phyloP scores from a whole-genome alignment of 192 early-diverging fungal genomes.

The Phlyctochytrium bullatum region DNA sequence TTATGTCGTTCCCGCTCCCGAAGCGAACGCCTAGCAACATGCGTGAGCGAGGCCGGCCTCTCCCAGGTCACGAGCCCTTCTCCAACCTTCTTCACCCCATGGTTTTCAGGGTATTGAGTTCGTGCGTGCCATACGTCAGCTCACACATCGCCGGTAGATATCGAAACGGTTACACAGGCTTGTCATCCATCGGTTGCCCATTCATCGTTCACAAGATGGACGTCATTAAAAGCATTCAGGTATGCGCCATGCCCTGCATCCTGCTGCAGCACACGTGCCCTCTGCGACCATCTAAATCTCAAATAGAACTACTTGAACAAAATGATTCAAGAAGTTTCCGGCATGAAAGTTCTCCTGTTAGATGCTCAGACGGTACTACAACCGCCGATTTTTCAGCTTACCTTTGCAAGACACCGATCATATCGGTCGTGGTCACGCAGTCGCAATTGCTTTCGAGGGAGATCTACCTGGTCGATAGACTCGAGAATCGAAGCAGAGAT shows the following conservation, averaged over 20 bases:
- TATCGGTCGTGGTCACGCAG: slow-evolving; percentile 92
- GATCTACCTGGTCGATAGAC: slow-evolving; percentile 89
- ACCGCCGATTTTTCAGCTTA: not conserved
- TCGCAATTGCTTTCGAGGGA: slow-evolving; percentile 88
- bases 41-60: too few relatives aligned
- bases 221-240: not conserved
- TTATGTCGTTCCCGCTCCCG: too few relatives aligned
- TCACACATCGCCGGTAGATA: too few relatives aligned
- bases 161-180: too few relatives aligned
- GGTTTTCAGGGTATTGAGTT: too few relatives aligned
- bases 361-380: slow-evolving; percentile 80
- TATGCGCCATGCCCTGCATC: not conserved
- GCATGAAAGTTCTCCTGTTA: slow-evolving; percentile 97
- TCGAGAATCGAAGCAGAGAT: slow-evolving; percentile 82
- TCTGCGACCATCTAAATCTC: not conserved
- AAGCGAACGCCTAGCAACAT: too few relatives aligned
- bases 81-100: too few relatives aligned
- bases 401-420: slow-evolving; percentile 75
- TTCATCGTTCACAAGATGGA: too few relatives aligned
- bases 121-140: too few relatives aligned
- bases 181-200: too few relatives aligned
- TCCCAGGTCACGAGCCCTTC: too few relatives aligned
- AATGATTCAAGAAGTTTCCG: slow-evolving; percentile 83
- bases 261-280: not conserved
- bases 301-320: slow-evolving; percentile 85